Base-by-base conservation (phyloP, 2,329 filamentous ascomycete species). In the Bertia moriformis region DNA sequence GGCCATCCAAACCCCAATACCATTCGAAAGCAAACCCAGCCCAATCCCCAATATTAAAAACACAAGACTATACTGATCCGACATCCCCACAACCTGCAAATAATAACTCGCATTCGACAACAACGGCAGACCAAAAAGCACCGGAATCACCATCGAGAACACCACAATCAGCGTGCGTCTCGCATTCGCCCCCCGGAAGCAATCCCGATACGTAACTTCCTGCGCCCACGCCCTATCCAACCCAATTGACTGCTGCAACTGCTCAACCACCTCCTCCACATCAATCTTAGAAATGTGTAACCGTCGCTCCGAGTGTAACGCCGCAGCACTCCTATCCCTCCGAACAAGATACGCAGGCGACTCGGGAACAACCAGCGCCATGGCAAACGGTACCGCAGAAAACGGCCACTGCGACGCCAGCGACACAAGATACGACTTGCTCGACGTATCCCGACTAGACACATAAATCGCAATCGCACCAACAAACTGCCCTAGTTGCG, bases 311-410 rank as follows among this genome's bases (percentile, higher is more conserved):
- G 67, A 60, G 41, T 54, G 52, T 42, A 66, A 50, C 1, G 66
- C 62, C 37, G 65, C 48, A 1, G 53, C 52, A 10, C 60, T 48
- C 4, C 50, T 49, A 3, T 52, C 54, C 39, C 59, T 62, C 3
- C 65, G 59, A 1, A 73, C 50, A 2, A 71, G 51, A 42, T 61
- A 71, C 0, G 64, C 56, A 0, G 69, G 69, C 12, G 61, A 67
- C 43, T 73, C 69, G 0, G 69, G 69, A 22, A 72, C 57, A 35
- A 65, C 30, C 20, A 64, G 46, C 0, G 65, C 55, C 14, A 66
- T 48, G 14, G 62, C 3, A 13, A 69, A 49, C 0, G 65, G 59
- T 1, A 66, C 43, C 4, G 56, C 51, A 0, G 62, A 60, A 43
- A 61, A 64, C 0, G 58, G 51, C 63, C 64, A 67, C 42, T 65